phyloP scores from a whole-genome alignment of 2,329 filamentous ascomycete species.

The Claviceps maximensis region DNA sequence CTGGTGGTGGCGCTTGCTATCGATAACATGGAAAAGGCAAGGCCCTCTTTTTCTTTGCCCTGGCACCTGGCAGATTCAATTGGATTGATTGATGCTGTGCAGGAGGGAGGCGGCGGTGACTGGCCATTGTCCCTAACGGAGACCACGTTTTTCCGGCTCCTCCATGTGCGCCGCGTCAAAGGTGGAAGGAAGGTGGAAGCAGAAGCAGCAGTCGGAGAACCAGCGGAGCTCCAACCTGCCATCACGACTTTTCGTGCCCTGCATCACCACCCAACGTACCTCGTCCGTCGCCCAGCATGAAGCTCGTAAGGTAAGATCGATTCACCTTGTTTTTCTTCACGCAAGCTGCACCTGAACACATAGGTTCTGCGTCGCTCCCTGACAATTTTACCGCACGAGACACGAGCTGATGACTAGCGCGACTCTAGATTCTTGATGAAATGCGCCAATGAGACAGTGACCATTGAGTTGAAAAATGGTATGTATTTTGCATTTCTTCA shows the following conservation, averaged over 20 bases:
- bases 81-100: too few species aligned
- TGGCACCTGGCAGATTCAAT: too few species aligned
- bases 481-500: slow-evolving; percentile 9
- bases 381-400: slow-evolving; percentile 7
- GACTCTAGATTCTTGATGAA: slow-evolving; percentile 87
- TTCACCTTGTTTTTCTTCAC: background rate
- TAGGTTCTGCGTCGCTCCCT: background rate
- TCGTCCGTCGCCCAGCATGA: slow-evolving; percentile 52
- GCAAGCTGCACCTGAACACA: background rate
- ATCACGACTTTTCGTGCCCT: background rate
- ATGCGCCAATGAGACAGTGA: slow-evolving; percentile 96
- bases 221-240: background rate
- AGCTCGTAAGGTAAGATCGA: slow-evolving; percentile 76
- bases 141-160: background rate
- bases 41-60: background rate
- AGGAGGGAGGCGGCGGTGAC: too few species aligned
- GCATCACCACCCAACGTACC: background rate
- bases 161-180: background rate
- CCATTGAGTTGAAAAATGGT: slow-evolving; percentile 98
- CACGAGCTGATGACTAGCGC: slow-evolving; percentile 1
- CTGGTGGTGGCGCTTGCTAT: background rate
- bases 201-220: background rate
- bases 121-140: background rate
- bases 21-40: background rate
- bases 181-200: too few species aligned